Evolutionary conservation across 306 rosid genomes (phyloP), one percentile per base, ranked within the genome.

Genomic region (Acacia acuminata): DNA sequence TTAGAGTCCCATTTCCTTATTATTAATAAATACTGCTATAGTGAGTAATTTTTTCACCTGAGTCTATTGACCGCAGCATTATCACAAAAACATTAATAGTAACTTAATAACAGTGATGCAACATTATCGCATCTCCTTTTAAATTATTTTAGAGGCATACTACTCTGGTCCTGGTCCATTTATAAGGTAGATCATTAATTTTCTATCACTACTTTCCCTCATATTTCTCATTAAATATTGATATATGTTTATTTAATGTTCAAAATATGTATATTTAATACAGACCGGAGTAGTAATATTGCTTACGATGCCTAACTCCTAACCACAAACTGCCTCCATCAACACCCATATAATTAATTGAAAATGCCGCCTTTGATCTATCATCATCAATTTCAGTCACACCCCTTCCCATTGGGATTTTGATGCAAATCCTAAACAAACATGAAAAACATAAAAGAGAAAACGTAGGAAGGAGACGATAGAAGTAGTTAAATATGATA

Each of bases 261-360:
- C 53, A 48, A 48, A 48, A 48, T 48, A 48, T 48, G 53, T 14
- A 10, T 48, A 48, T 48, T 48, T 48, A 48, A 48, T 48, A 48
- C 3, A 16, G 53, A 10, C 53, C 53, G 19, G 53, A 10, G 19
- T 4, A 16, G 24, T 19, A 56, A 16, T 10, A 38, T 19, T 38
- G 70, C 76, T 85, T 77, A 83, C 81, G 83, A 79, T 66, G 53
- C 55, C 97, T 82, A 94, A 89, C 85, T 40, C 60, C 88, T 90
- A 89, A 86, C 92, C 60, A 81, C 30, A 82, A 70, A 47, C 73
- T 38, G 69, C 67, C 75, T 79, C 70, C 84, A 15, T 11, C 65
- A 9, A 14, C 58, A 4, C 22, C 11, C 2, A 34, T 34, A 34
- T 66, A 66, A 24, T 32, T 30, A 65, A 32, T 34, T 12, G 2